A percentile compares a stretch with the other conserved stretches of the same genome.
Evolutionary conservation across 2,329 filamentous ascomycete species (phyloP).

Genomic region (Botrytis galanthina): DNA sequence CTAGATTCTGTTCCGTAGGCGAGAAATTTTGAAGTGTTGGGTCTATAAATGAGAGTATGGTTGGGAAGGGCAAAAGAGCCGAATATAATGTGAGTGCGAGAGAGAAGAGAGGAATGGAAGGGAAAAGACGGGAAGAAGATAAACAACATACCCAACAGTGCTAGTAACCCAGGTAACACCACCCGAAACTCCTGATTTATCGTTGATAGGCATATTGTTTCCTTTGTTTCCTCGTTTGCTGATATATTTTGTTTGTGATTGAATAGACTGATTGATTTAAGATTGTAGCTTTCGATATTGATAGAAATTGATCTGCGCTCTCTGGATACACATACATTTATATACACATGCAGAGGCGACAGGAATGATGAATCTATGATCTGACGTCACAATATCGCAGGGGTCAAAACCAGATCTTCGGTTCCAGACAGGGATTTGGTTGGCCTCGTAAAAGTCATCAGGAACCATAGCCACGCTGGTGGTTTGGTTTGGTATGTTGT

Average conservation of each 20-base stretch:
- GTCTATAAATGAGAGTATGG: not conserved
- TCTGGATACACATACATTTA: not conserved
- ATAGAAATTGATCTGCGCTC: not conserved
- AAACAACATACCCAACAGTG: slow-evolving; percentile 23
- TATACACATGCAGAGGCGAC: not conserved
- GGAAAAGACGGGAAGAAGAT: too few relatives aligned
- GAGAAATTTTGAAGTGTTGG: too few relatives aligned
- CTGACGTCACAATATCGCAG: not conserved
- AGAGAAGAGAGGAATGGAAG: not conserved
- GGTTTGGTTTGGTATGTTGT: not conserved
- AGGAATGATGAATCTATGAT: not conserved
- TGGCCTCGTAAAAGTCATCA: not conserved
- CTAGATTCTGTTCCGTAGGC: not conserved
- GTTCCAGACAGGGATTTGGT: not conserved
- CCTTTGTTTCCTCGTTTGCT: not conserved
- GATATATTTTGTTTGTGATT: not conserved
- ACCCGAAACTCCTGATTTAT: slow-evolving; percentile 24
- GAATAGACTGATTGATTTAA: not conserved
- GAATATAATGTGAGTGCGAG: not conserved
- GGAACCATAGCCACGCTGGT: not conserved
- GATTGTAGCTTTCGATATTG: not conserved
- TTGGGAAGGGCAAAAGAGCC: not conserved
- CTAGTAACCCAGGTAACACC: slow-evolving; percentile 28
- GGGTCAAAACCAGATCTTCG: not conserved
- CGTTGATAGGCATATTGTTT: slow-evolving; percentile 9